Base-by-base conservation (phyloP, 495 filamentous ascomycete genomes). In the Aspergillus heteromorphus region DNA sequence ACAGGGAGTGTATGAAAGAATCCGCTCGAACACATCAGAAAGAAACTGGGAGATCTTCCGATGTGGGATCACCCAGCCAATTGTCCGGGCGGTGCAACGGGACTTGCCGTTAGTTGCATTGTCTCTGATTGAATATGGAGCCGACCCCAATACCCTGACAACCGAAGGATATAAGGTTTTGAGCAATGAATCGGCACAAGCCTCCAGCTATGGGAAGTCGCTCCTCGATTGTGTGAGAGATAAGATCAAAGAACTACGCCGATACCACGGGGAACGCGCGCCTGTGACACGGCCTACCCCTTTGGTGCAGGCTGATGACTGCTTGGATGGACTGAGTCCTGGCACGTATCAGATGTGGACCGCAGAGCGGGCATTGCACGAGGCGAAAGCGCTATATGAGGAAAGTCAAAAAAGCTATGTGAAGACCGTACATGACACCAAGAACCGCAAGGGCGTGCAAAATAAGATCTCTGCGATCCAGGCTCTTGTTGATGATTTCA, bases 101-200 rank as follows among this genome's bases (percentile, higher is more conserved):
- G 60, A 78, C 9, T 60, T 81, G 31, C 82, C 81, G 0, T 58
- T 72, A 2, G 43, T 80, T 11, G 83, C 80, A 5, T 53, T 83
- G 4, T 73, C 79, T 18, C 69, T 92, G 4, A 61, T 91, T 0
- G 65, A 73, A 23, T 73, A 67, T 25, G 87, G 87, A 11, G 84
- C 71, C 1, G 77, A 86, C 64, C 75, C 79, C 0, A 84, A 83
- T 49, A 66, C 76, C 0, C 48, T 84, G 3, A 66, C 74, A 0
- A 61, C 61, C 3, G 25, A 48, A 1, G 72, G 72, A 10, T 56
- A 76, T n/a, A 41, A 57, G 1, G 47, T 64, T 10, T 16, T 80
- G 16, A 27, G 54, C n/a, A 40, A 64, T n/a, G n/a, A 29, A 2
- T 41, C 57, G 7, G n/a, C 51, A 6, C 40, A 58, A 4, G 30